These are phyloP conservation scores for Zymoseptoria brevis DNA, from an alignment of 2,329 filamentous ascomycete genomes.

Conservation along the genomic window DNA sequence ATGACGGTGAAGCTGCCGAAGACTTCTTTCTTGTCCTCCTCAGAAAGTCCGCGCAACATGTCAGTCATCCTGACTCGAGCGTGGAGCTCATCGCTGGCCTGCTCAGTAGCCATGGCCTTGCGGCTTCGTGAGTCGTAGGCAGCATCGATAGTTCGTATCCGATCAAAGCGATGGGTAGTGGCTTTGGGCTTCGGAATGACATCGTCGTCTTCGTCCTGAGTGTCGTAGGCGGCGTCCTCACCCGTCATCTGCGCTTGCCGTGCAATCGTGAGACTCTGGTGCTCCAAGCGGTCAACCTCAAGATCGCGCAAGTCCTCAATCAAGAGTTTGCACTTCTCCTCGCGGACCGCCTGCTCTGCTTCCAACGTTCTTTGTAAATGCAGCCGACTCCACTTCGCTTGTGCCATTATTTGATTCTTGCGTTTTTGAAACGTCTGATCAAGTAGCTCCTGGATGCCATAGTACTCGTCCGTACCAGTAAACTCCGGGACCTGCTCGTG, in stretches of 20 bases:
- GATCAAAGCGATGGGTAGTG: constrained; percentile 23
- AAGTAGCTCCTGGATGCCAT: constrained; percentile 36
- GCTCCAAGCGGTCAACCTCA: constrained; percentile 23
- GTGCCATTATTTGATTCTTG: constrained; percentile 32
- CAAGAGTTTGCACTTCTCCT: constrained; percentile 26
- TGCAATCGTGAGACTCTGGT: constrained; percentile 23
- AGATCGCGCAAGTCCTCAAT: constrained; percentile 24
- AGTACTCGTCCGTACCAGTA: constrained; percentile 36
- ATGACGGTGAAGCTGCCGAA: constrained; percentile 34
- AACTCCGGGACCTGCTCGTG: constrained; percentile 51
- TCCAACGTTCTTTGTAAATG: constrained; percentile 30
- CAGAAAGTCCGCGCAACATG: constrained; percentile 25
- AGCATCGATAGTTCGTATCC: constrained; percentile 17
- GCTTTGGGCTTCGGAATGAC: constrained; percentile 31
- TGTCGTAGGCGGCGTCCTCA: constrained; percentile 7
- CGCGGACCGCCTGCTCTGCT: constrained; percentile 33
- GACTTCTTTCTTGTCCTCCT: constrained; percentile 17
- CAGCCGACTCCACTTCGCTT: constrained; percentile 31
- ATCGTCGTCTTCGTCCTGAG: constrained; percentile 32
- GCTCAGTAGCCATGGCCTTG: constrained; percentile 19
- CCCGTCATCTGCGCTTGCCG: constrained; percentile 16
- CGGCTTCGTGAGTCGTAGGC: constrained; percentile 26
- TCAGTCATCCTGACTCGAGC: constrained; percentile 19
- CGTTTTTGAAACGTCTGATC: constrained; percentile 38
- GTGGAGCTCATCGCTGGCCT: constrained; percentile 18